phyloP scores from a whole-genome alignment of 768 basidiomycete genomes.

The Agaricus blazei region DNA sequence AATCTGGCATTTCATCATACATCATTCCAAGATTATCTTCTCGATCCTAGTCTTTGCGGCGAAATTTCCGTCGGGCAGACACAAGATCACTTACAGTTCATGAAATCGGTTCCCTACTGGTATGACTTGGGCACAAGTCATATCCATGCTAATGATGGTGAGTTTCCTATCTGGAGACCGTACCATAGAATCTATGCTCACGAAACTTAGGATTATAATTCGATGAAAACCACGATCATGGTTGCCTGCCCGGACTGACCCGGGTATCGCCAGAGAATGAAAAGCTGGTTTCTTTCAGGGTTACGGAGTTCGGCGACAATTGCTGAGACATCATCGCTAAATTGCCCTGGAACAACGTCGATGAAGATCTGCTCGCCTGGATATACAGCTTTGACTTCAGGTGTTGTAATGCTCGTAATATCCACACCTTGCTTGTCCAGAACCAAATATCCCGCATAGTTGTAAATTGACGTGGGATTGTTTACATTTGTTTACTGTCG shows the following conservation, averaged over 20 bases:
- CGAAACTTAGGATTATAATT: not conserved
- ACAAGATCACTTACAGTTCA: not conserved
- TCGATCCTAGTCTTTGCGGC: not conserved
- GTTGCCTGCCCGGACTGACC: not conserved
- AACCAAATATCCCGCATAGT: too few species aligned
- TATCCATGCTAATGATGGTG: not conserved
- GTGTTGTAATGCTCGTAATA: not conserved
- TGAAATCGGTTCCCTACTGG: not conserved
- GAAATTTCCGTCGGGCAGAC: not conserved
- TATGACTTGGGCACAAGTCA: not conserved
- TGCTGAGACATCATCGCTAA: not conserved
- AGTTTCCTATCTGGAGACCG: not conserved
- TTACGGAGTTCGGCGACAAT: not conserved
- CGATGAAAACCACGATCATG: not conserved
- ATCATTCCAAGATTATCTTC: constrained; percentile 3
- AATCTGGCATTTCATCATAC: not conserved
- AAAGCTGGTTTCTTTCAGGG: not conserved
- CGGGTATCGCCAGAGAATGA: not conserved
- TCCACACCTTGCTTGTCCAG: not conserved
- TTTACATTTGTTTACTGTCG: not conserved
- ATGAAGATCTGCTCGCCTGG: not conserved
- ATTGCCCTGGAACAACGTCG: not conserved
- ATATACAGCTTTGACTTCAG: not conserved
- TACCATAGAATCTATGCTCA: not conserved
- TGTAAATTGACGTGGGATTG: too few species aligned